Percentiles rank a stretch among this genome's conserved stretches.
Evolutionary conservation across 1,284 basidiomycete species (phyloP).

Genomic region (Albatrellus sp.): DNA sequence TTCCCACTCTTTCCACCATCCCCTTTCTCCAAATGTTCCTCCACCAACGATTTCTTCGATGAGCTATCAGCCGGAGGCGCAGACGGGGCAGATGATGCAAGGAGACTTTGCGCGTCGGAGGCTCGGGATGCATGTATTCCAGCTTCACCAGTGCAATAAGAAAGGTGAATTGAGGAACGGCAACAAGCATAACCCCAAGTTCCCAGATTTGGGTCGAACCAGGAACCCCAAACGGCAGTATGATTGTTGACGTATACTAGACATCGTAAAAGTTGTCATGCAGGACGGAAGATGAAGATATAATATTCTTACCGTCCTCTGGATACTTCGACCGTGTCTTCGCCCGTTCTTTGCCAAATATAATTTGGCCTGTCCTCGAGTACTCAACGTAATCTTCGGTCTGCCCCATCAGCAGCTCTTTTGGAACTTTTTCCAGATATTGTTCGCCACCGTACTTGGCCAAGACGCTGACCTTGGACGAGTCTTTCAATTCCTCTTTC

Average conservation of each 20-base stretch:
- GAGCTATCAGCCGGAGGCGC: conserved; percentile 13
- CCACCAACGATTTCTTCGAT: conserved; percentile 16
- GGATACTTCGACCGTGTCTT: conserved; percentile 86
- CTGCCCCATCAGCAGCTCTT: conserved; percentile 85
- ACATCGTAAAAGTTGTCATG: conserved; percentile 2
- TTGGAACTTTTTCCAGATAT: conserved; percentile 80
- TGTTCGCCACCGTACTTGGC: conserved; percentile 90
- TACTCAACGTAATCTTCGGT: conserved; percentile 98
- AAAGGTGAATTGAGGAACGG: conserved; percentile 76
- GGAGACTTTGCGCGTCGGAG: conserved; percentile 57
- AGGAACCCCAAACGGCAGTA: conserved; percentile 91
- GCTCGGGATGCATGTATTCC: conserved; percentile 73
- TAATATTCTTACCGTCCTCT: conserved; percentile 65
- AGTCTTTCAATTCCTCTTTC: conserved; percentile 85
- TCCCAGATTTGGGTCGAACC: conserved; percentile 63
- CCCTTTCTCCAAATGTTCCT: conserved; percentile 16
- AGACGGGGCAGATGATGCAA: conserved; percentile 26
- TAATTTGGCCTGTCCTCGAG: conserved; percentile 80
- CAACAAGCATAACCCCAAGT: conserved; percentile 95
- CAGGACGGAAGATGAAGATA: background rate
- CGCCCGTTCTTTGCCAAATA: conserved; percentile 85
- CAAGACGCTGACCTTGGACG: conserved; percentile 78
- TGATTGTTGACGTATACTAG: conserved; percentile 91
- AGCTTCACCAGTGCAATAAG: conserved; percentile 87
- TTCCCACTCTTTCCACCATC: conserved; percentile 38